Evolutionary conservation across 108 stramenopile genomes (phyloP), one percentile per base, ranked within the genome.

Genomic region (Bacterosira constricta): DNA sequence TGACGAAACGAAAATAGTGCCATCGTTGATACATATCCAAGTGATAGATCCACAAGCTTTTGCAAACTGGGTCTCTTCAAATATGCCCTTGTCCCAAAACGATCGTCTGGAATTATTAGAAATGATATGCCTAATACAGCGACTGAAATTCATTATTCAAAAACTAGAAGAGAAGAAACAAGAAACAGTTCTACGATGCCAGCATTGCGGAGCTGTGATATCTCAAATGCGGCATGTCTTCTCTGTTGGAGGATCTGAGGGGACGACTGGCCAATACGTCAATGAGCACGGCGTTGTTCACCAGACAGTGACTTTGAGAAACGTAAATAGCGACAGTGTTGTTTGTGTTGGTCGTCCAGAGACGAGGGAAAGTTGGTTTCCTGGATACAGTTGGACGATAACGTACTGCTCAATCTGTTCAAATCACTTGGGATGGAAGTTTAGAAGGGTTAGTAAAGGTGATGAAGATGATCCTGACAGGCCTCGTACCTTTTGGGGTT

Each of bases 401-500:
- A 64, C 86, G 6, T 69, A 79, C 47, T 95, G 93, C 45, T 26
- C 45, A 8, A 46, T 61, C 4, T 95, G 93, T 61, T 60, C 36
- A n/a, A 60, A 69, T 12, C 77, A 88, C 46, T 56, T 95, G n/a
- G 93, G 93, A 39, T 95, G 93, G 93, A 92, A 88, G 69, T 95
- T 95, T 74, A 52, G 63, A 46, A 66, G 51, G 42, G 76, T 81
- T 37, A 36, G 18, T 50, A 74, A 62, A 51, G 20, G 41, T 53
- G 15, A 41, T 4, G 42, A 45, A 15, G 39, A 45, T 10, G 67
- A 68, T 41, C 67, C 59, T 9, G 67, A 68, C 23, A 58, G 59
- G 6, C 60, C 67, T 18, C 12, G 27, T 0, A 17, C 27, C 11
- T 68, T 68, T 59, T 68, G 59, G 59, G 67, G 67, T 15, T 63